Evolutionary conservation across 352 stramenopile genomes (phyloP).

Genomic region (Pythium biforme): DNA sequence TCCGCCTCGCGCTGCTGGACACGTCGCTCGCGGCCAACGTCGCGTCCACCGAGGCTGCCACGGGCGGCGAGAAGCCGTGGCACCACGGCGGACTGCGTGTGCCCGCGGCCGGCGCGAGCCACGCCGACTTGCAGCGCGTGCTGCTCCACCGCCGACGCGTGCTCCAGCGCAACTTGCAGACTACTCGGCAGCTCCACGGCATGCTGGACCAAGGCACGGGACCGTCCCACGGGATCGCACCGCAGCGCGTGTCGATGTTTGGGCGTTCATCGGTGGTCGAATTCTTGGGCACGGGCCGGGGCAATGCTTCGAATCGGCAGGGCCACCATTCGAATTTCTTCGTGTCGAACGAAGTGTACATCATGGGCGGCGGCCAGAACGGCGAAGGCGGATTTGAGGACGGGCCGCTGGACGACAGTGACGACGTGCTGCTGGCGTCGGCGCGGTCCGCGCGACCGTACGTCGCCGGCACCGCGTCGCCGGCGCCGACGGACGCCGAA

Average conservation of each 20-base stretch:
- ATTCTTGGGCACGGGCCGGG: constrained; percentile 9
- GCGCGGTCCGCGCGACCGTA: constrained; percentile 2
- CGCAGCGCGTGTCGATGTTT: constrained; percentile 63
- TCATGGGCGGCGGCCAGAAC: constrained; percentile 21
- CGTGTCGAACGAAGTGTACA: constrained; percentile 18
- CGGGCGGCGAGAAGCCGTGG: constrained; percentile 9
- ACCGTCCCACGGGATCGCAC: constrained; percentile 1
- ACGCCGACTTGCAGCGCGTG: constrained; percentile 9
- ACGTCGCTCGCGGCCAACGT: background rate
- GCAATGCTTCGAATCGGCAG: background rate
- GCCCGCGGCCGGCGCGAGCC: background rate
- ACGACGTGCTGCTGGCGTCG: background rate
- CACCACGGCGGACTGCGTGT: background rate
- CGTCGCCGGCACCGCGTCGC: background rate
- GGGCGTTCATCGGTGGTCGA: constrained; percentile 25
- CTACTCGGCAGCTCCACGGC: constrained; percentile 3
- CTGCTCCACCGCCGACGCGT: constrained; percentile 17
- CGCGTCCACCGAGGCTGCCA: constrained; percentile 1
- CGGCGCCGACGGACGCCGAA: background rate
- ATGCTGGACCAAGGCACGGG: background rate
- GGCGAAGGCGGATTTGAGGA: constrained; percentile 24
- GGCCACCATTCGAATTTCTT: constrained; percentile 5
- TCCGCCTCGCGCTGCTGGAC: constrained; percentile 51
- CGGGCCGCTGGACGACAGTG: constrained; percentile 2
- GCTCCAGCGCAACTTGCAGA: constrained; percentile 17